Evolutionary conservation across 1,284 basidiomycete species (phyloP), one percentile per base, ranked within the genome.

Genomic region (Abortiporus biennis): DNA sequence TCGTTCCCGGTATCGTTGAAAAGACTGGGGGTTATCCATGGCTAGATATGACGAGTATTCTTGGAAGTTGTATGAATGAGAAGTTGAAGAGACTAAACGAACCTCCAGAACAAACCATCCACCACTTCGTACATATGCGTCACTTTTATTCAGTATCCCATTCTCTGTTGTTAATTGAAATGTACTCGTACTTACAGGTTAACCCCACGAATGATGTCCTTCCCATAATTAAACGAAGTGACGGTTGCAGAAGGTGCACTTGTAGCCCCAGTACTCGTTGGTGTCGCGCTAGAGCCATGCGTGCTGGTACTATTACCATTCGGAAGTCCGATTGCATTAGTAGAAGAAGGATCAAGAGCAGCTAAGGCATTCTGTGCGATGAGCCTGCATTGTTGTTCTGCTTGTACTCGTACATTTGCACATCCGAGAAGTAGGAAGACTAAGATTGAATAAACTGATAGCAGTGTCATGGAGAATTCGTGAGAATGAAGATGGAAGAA

Each of bases 21-120:
- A 11, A 85, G 64, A 53, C 77, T 81, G 4, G 82, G 83, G 1
- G 81, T 85, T 48, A 85, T 86, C 82, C 82, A 85, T 30, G 81
- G 80, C 79, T 85, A 48, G 6, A 41, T 15, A 2, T 4, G n/a
- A 13, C 22, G 27, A 29, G n/a, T 29, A 9, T 8, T 9, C 9
- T 32, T 35, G 32, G 24, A 39, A 30, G 15, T 15, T 1, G 35
- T 29, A 23, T 31, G 25, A 13, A 30, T 30, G 33, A n/a, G 29
- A 16, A 24, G 16, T 36, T 23, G 27, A n/a, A 21, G 4, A n/a
- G n/a, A 11, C 13, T 24, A 9, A 15, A 45, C 61, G 38, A 41
- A 75, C 77, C 68, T 81, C 78, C 4, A 81, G 61, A 9, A 83
- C 78, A 42, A 81, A 69, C 80, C 79, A 81, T 19, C 79, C 78